Base-by-base conservation (phyloP, 352 stramenopile species). In the Phytophthora fragariae region DNA sequence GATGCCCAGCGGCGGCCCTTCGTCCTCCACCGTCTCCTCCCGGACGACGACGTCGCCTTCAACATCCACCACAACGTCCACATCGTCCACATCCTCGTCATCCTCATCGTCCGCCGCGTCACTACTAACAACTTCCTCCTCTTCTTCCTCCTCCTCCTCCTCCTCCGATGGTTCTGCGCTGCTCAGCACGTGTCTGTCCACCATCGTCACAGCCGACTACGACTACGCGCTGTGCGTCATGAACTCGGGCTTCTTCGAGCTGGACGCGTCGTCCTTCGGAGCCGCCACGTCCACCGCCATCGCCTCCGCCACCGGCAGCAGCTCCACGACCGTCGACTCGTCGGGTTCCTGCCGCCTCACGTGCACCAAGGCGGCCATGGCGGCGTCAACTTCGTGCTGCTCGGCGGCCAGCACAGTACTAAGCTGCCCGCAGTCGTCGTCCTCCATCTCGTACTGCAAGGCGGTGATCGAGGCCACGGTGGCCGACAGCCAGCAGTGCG, bases 161-260 rank as follows among this genome's bases (percentile, higher is more conserved):
- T 73, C 73, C 1, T 76, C 70, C 35, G 63, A 69, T 24, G 47
- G 50, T 0, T 71, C 74, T 15, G 64, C 50, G 41, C 63, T 78
- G 15, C 72, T 90, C 33, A 77, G 74, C 11, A 56, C 69, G 1
- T 88, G 81, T 19, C 68, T 84, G 27, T 68, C 68, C 35, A 82
- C 72, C n/a, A 73, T 89, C 60, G 29, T 85, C 46, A 31, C 60
- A 12, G 62, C 75, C 19, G 85, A 92, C 62, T 66, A 68, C 55
- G 47, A 71, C 37, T 92, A 92, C 65, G 79, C 79, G 37, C 57
- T 82, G 37, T 92, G 85, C 70, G 62, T 90, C 63, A 90, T 90
- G 81, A 92, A 92, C 70, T 83, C 83, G 24, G 85, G 85, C 39
- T 77, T 92, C 56, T 90, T 92, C 61, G 65, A 80, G 54, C 41